A percentile compares a stretch with the other conserved stretches of the same genome.
Conservation (phyloP, 2,329 filamentous ascomycete genomes). For the Microsporum ferrugineum region DNA sequence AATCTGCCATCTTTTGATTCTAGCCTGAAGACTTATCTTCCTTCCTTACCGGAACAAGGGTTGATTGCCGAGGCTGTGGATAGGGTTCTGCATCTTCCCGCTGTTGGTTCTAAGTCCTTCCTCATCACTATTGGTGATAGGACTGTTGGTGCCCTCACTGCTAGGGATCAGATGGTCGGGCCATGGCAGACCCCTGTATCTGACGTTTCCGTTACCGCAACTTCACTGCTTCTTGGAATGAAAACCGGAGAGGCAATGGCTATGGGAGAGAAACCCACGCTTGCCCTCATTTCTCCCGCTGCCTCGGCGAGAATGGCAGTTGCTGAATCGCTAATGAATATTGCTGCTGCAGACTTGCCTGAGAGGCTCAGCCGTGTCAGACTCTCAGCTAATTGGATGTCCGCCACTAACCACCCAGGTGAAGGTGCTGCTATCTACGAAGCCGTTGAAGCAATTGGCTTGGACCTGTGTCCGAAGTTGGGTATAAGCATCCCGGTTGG, state of each 20-base stretch:
- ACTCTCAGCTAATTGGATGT: constrained; percentile 98
- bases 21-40: constrained; percentile 55
- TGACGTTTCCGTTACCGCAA: constrained; percentile 85
- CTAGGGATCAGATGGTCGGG: constrained; percentile 89
- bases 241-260: constrained; percentile 91
- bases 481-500: constrained; percentile 90
- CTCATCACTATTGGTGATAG: constrained; percentile 93
- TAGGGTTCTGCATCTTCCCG: constrained; percentile 69
- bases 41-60: constrained; percentile 41
- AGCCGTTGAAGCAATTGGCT: constrained; percentile 82
- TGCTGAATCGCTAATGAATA: constrained; percentile 82
- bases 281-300: constrained; percentile 79
- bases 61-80: constrained; percentile 60
- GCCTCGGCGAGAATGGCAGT: constrained; percentile 96
- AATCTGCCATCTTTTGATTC: constrained; percentile 63
- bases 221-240: constrained; percentile 60
- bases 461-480: constrained; percentile 83
- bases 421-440: constrained; percentile 89
- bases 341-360: constrained; percentile 66
- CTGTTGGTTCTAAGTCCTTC: constrained; percentile 95
- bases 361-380: constrained; percentile 68
- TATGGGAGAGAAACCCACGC: constrained; percentile 82
- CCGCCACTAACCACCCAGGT: constrained; percentile 81
- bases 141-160: constrained; percentile 77
- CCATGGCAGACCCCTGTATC: constrained; percentile 92